A percentile compares a stretch with the other conserved stretches of the same genome.
These are phyloP conservation scores for Metahyphopichia silvanorum DNA, from an alignment of 805 yeast species.

Conservation along the genomic window DNA sequence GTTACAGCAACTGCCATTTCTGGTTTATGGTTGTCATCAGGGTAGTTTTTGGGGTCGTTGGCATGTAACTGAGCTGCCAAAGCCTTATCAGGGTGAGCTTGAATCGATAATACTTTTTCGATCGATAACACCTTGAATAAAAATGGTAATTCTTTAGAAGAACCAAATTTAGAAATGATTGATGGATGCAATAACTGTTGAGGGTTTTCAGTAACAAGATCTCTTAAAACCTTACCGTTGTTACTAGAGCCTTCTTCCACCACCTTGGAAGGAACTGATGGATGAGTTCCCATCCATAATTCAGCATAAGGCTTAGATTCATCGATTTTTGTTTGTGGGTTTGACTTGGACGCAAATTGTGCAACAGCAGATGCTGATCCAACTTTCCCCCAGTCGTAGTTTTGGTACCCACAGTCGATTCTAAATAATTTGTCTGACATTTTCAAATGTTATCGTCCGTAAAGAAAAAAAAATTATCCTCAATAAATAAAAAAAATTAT, in stretches of 20 bases:
- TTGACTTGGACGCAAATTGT: conserved; percentile 70
- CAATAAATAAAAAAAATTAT: no score
- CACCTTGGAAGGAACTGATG: conserved; percentile 76
- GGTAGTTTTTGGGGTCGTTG: conserved; percentile 88
- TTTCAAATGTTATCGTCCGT: background rate
- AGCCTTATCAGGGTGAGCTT: conserved; percentile 95
- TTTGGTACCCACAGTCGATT: conserved; percentile 61
- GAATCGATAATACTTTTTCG: conserved; percentile 88
- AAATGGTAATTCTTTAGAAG: conserved; percentile 76
- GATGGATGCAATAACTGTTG: conserved; percentile 52
- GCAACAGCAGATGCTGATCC: conserved; percentile 90
- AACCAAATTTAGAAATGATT: conserved; percentile 65
- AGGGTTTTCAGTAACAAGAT: conserved; percentile 61
- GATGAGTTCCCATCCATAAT: conserved; percentile 99
- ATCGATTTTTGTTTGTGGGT: conserved; percentile 58
- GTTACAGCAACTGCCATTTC: conserved; percentile 99
- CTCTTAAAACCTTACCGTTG: conserved; percentile 59
- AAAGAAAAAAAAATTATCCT: no score
- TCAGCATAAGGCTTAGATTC: conserved; percentile 91
- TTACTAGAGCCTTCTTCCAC: conserved; percentile 29
- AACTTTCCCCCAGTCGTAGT: conserved; percentile 85
- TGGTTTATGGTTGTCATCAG: conserved; percentile 99
- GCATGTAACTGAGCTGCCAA: conserved; percentile 74
- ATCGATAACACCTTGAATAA: conserved; percentile 92
- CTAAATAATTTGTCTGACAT: conserved; percentile 32